phyloP scores from a whole-genome alignment of 2,329 filamentous ascomycete genomes.

The Lecanicillium sp. region DNA sequence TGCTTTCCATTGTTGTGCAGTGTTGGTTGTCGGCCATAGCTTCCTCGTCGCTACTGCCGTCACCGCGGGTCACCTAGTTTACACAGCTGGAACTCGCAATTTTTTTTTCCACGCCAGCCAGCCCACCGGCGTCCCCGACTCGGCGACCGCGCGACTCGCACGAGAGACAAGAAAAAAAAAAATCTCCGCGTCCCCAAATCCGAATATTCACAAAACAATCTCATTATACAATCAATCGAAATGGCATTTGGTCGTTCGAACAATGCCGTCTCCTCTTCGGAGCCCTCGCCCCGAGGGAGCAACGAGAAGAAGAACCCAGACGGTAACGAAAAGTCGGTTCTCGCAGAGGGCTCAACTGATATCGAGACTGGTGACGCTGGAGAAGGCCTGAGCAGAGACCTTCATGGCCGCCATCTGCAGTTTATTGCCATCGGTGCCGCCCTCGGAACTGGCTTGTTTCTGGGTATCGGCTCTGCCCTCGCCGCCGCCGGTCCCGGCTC shows the following conservation, averaged over 20 bases:
- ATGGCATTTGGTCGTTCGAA: constrained; percentile 4
- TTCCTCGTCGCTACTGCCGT: constrained; percentile 10
- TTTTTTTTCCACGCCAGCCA: constrained; percentile 1
- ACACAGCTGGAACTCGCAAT: neutral
- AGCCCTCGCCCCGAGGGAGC: neutral
- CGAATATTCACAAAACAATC: neutral
- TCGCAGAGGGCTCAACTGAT: constrained; percentile 19
- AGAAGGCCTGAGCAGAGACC: constrained; percentile 31
- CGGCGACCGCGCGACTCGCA: neutral
- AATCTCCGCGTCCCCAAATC: neutral
- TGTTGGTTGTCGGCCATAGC: constrained; percentile 6
- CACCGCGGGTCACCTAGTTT: neutral
- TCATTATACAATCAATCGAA: neutral
- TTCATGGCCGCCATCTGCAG: constrained; percentile 38
- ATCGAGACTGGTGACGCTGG: constrained; percentile 30
- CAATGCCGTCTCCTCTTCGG: constrained; percentile 5
- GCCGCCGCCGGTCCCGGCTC: constrained; percentile 59
- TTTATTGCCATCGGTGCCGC: constrained; percentile 54
- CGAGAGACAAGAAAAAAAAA: neutral
- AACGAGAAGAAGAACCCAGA: constrained; percentile 3
- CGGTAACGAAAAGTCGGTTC: constrained; percentile 5
- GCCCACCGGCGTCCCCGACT: constrained; percentile 2
- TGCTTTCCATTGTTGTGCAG: constrained; percentile 1
- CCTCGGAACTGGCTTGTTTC: constrained; percentile 67
- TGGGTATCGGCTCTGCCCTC: constrained; percentile 59